Evolutionary conservation across 805 yeast species (phyloP).

Genomic region (Candida quercuum): DNA sequence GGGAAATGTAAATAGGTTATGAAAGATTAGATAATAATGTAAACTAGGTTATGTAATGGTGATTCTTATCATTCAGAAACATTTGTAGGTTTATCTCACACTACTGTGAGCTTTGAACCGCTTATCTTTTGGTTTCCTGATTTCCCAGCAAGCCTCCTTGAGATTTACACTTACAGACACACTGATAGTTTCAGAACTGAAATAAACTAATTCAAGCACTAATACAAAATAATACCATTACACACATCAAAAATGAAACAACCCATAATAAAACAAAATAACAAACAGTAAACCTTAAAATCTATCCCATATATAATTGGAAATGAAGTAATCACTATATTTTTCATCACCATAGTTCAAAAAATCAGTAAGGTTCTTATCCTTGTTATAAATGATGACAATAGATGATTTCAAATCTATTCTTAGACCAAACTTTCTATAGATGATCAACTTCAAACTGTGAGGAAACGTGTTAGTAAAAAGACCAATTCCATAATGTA

Average conservation of each 20-base stretch:
- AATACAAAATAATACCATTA: not conserved
- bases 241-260: no score
- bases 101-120: no score
- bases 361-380: slow-evolving; percentile 40
- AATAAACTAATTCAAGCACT: no score
- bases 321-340: slow-evolving; percentile 61
- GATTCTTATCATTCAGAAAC: no score
- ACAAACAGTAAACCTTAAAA: slow-evolving; percentile 21
- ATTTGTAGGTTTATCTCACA: no score
- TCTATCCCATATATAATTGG: slow-evolving; percentile 77
- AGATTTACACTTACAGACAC: no score
- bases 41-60: no score
- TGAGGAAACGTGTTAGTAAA: slow-evolving; percentile 4
- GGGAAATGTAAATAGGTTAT: no score
- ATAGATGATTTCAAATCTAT: slow-evolving; percentile 37
- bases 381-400: slow-evolving; percentile 44
- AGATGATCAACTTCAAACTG: slow-evolving; percentile 49
- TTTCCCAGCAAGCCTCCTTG: no score
- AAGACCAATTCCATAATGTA: not conserved
- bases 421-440: slow-evolving; percentile 53
- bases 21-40: no score
- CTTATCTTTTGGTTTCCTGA: no score
- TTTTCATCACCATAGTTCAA: slow-evolving; percentile 45
- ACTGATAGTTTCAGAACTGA: no score
- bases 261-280: not conserved